phyloP scores from a whole-genome alignment of 2,329 filamentous ascomycete species.

The Exophiala bonariae region DNA sequence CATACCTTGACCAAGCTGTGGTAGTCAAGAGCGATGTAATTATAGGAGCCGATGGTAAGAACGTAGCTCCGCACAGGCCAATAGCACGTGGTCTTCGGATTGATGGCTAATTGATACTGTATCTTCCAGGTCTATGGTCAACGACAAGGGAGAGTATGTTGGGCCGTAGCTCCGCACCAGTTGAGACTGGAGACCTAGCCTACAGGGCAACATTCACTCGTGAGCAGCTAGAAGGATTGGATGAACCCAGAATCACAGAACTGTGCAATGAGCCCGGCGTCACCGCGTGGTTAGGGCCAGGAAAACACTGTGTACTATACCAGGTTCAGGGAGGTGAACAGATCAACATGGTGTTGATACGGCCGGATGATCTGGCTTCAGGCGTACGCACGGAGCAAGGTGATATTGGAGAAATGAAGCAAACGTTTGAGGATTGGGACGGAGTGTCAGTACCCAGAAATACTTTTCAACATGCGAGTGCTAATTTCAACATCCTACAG shows the following conservation, averaged over 20 bases:
- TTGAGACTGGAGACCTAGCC: conserved; percentile 56
- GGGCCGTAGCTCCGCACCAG: conserved; percentile 43
- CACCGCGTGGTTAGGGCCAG: conserved; percentile 8
- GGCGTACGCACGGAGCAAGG: not conserved
- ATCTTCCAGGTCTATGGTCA: conserved; percentile 37
- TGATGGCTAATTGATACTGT: not conserved
- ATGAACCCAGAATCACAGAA: not conserved
- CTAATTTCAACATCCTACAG: not conserved
- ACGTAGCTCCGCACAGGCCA: too few relatives aligned
- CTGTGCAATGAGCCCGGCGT: not conserved
- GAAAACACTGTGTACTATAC: conserved; percentile 4
- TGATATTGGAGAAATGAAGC: conserved; percentile 2
- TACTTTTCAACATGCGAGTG: not conserved
- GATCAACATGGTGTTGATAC: conserved; percentile 6
- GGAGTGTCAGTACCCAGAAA: not conserved
- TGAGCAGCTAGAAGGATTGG: conserved; percentile 2
- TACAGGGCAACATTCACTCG: conserved; percentile 34
- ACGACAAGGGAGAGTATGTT: conserved; percentile 45
- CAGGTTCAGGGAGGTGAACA: not conserved
- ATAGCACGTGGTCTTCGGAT: too few relatives aligned
- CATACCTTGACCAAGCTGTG: conserved; percentile 18
- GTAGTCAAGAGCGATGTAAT: conserved; percentile 19
- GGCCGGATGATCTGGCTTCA: not conserved
- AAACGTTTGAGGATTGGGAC: conserved; percentile 4
- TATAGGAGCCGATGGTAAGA: conserved; percentile 26